Percentiles rank a stretch among this genome's conserved stretches.
Evolutionary conservation across 2,329 filamentous ascomycete genomes (phyloP).

Genomic region (Ceratocystis papillata): DNA sequence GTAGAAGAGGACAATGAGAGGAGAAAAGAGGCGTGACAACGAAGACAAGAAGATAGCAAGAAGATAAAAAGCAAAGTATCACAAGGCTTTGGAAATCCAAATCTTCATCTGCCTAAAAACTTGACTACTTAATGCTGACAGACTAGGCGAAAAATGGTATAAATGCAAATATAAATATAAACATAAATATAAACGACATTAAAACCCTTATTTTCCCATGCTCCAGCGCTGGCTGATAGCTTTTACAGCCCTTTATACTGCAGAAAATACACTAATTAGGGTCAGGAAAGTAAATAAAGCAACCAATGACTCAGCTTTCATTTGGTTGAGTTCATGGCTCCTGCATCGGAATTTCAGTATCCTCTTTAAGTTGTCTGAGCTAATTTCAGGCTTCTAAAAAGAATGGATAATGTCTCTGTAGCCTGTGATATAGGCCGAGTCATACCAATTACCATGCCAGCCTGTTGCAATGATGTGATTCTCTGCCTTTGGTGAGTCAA

Average conservation of each 20-base stretch:
- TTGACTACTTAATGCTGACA: not conserved
- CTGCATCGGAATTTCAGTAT: constrained; percentile 19
- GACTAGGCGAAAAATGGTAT: not conserved
- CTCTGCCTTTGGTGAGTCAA: not conserved
- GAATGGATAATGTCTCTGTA: not conserved
- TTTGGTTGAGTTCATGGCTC: constrained; percentile 17
- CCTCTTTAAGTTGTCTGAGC: not conserved
- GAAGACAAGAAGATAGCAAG: not conserved
- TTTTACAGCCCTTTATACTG: constrained; percentile 9
- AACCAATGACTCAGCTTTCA: constrained; percentile 22
- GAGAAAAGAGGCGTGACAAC: not conserved
- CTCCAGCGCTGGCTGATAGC: not conserved
- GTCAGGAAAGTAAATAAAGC: not conserved
- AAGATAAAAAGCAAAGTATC: constrained; percentile 17
- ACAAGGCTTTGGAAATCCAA: constrained; percentile 22
- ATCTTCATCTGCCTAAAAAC: constrained; percentile 7
- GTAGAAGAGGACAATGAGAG: not conserved
- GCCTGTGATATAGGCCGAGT: not conserved
- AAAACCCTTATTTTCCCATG: constrained; percentile 1
- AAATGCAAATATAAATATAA: too few species aligned
- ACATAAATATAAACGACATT: constrained; percentile 1
- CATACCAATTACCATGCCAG: not conserved
- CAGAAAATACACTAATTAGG: constrained; percentile 11
- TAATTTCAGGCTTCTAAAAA: not conserved
- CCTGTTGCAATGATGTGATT: not conserved